These are phyloP conservation scores for Phanerodontia chrysosporium DNA, from an alignment of 768 basidiomycete species.

Conservation along the genomic window DNA sequence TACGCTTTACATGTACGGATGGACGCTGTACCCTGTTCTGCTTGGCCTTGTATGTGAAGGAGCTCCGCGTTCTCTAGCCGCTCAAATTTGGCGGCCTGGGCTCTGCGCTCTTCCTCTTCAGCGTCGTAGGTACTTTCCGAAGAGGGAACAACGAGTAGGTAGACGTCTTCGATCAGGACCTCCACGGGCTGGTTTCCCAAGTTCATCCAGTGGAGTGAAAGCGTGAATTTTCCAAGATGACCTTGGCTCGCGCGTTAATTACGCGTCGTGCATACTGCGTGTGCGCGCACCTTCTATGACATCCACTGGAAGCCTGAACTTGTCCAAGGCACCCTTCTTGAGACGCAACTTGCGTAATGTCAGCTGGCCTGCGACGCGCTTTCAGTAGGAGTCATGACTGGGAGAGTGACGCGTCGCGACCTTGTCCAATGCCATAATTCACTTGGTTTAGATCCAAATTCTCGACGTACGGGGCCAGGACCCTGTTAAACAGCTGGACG, in stretches of 20 bases:
- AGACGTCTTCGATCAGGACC: constrained; percentile 89
- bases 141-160: constrained; percentile 86
- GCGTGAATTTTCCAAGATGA: constrained; percentile 78
- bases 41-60: constrained; percentile 60
- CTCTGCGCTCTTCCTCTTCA: constrained; percentile 79
- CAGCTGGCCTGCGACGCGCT: constrained; percentile 52
- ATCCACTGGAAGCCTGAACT: constrained; percentile 93
- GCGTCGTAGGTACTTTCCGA: constrained; percentile 64
- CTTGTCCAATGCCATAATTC: constrained; percentile 89
- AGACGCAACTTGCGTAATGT: constrained; percentile 78
- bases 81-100: constrained; percentile 84
- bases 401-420: constrained; percentile 28
- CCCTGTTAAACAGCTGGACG: constrained; percentile 75
- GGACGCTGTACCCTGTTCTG: constrained; percentile 46
- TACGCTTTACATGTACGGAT: constrained; percentile 7
- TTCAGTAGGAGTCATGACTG: not conserved
- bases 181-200: constrained; percentile 88
- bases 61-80: constrained; percentile 86
- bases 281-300: constrained; percentile 73
- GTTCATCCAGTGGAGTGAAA: constrained; percentile 88
- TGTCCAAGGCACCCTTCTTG: constrained; percentile 91
- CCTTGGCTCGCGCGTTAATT: constrained; percentile 43
- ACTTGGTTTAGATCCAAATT: constrained; percentile 94
- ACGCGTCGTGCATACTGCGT: no score
- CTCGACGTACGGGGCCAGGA: constrained; percentile 93